Evolutionary conservation across 2,329 filamentous ascomycete genomes (phyloP).

Genomic region (Neonectria neomacrospora): DNA sequence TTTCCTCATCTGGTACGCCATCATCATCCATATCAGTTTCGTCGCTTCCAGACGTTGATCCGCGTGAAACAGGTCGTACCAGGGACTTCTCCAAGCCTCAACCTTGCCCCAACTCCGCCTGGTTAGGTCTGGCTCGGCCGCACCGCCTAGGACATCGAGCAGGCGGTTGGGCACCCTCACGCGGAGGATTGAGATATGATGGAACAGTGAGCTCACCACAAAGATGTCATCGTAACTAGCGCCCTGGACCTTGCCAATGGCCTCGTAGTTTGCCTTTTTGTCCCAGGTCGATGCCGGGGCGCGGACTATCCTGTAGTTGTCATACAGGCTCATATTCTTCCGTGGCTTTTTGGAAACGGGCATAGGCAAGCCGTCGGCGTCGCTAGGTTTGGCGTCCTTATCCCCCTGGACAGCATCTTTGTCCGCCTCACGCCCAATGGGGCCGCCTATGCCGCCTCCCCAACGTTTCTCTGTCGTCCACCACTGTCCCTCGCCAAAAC

Average conservation of each 20-base stretch:
- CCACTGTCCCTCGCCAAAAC: slow-evolving; percentile 69
- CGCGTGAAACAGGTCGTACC: slow-evolving; percentile 69
- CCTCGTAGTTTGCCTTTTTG: slow-evolving; percentile 65
- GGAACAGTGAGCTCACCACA: slow-evolving; percentile 69
- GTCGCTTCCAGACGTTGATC: slow-evolving; percentile 68
- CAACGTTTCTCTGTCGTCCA: slow-evolving; percentile 70
- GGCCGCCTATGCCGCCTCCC: slow-evolving; percentile 71
- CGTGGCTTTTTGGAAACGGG: slow-evolving; percentile 59
- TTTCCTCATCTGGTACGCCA: slow-evolving; percentile 69
- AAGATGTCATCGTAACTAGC: slow-evolving; percentile 69
- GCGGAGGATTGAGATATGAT: slow-evolving; percentile 68
- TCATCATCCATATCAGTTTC: slow-evolving; percentile 67
- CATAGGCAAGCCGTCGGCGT: slow-evolving; percentile 38
- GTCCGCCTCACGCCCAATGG: slow-evolving; percentile 70
- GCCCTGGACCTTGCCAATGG: slow-evolving; percentile 63
- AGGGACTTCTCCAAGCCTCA: slow-evolving; percentile 66
- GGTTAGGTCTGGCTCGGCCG: slow-evolving; percentile 47
- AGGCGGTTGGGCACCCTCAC: slow-evolving; percentile 67
- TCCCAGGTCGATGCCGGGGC: slow-evolving; percentile 70
- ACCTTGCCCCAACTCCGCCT: slow-evolving; percentile 62
- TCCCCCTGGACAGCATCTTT: slow-evolving; percentile 58
- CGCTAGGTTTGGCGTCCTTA: slow-evolving; percentile 53
- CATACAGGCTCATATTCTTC: slow-evolving; percentile 68
- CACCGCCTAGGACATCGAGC: slow-evolving; percentile 64
- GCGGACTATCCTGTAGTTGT: slow-evolving; percentile 71